Evolutionary conservation across 2,329 filamentous ascomycete genomes (phyloP), one percentile per base, ranked within the genome.

Genomic region (Penicillium janthinellum): DNA sequence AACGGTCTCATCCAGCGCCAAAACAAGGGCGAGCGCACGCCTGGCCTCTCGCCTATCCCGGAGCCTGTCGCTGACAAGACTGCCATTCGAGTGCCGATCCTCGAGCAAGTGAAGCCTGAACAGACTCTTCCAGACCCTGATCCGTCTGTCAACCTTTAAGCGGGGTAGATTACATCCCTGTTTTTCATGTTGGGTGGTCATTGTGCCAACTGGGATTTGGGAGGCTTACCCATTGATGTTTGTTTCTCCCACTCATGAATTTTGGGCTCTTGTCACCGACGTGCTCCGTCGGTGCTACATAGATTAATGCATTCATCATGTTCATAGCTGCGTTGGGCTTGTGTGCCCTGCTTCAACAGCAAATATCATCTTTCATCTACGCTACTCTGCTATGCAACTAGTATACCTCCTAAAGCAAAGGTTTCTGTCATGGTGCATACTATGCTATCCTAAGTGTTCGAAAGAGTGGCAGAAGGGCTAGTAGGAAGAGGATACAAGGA

Each of bases 1-100:
- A 92, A 96, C 77, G 94, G 92, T 0, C 83, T 99, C 62, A 95
- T 91, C 1, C 78, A 79, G 57, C 66, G 69, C 41, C 67, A 73
- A 41, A 67, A 59, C 55, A 70, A 64, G 56, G 48, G 63, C 12
- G 67, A 69, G 12, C 70, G 48, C 58, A 70, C 59, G 49, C 71
- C 59, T 35, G 70, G 44, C 60, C 71, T 45, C 37, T 73, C 59
- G 50, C 68, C 54, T 14, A 67, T 59, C 56, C 66, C 60, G 6
- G 61, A 35, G 45, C 67, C 54, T n/a, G 61, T 54, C 11, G 58
- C 47, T 25, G 64, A 61, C 35, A 51, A 58, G 65, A 61, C 63
- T 11, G 49, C 60, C 34, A 59, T 73, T 14, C 64, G 63, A 12
- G 69, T 75, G 8, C 72, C 73, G 3, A 53, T 68, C n/a, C 62